Evolutionary conservation across 305 asterid species (phyloP).

Genomic region (Fraxinus nigra): DNA sequence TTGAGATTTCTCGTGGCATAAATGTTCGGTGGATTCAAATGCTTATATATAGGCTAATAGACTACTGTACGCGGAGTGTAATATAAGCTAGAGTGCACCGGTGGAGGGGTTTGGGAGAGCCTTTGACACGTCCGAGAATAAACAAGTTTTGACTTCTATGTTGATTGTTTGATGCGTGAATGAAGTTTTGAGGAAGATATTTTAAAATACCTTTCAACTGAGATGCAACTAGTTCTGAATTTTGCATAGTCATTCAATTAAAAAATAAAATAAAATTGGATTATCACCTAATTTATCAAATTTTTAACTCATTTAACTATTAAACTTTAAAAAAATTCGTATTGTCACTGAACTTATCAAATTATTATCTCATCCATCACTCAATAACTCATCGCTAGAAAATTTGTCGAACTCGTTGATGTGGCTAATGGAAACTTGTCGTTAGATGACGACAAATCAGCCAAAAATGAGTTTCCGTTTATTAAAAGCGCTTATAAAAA

Average conservation of each 20-base stretch:
- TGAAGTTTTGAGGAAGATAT: neutral
- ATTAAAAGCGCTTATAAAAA: neutral
- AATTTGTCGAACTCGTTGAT: neutral
- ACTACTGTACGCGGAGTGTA: neutral
- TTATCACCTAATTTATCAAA: neutral
- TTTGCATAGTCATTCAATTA: neutral
- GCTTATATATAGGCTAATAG: neutral
- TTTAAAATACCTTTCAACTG: neutral
- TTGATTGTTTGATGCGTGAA: neutral
- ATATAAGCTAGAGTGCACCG: neutral
- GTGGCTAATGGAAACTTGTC: neutral
- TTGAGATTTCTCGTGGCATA: neutral
- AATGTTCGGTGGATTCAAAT: constrained; percentile 13
- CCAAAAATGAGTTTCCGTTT: neutral
- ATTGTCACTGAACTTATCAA: neutral
- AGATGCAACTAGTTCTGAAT: neutral
- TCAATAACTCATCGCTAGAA: neutral
- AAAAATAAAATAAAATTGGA: neutral
- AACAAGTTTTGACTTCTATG: neutral
- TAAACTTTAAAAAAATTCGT: neutral
- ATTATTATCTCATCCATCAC: neutral
- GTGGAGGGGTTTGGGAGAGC: neutral
- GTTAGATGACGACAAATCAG: neutral
- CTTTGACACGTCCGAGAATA: neutral
- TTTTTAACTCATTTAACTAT: neutral